phyloP scores from a whole-genome alignment of 257 asterid genomes.

The Forsythia suspensa region DNA sequence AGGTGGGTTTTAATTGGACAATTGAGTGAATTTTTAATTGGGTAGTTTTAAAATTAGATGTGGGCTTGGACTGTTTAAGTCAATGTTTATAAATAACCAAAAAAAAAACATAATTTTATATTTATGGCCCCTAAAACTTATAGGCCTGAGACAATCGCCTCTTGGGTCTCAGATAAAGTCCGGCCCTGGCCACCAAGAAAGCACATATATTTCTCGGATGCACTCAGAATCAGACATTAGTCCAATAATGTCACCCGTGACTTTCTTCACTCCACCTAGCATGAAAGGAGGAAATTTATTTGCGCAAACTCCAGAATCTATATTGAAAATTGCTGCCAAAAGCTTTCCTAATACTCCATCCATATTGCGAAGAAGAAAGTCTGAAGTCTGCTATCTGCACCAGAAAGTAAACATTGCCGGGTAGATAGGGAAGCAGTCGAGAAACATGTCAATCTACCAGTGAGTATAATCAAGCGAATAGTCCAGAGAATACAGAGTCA shows the following conservation, averaged over 20 bases:
- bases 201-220: slow-evolving; percentile 28
- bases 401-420: slow-evolving; percentile 31
- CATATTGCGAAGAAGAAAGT: slow-evolving; percentile 75
- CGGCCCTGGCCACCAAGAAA: too few relatives aligned
- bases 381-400: slow-evolving; percentile 27
- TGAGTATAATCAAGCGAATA: slow-evolving; percentile 27
- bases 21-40: too few relatives aligned
- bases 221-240: slow-evolving; percentile 46
- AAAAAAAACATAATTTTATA: too few relatives aligned
- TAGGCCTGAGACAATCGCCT: too few relatives aligned
- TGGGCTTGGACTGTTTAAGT: too few relatives aligned
- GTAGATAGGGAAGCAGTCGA: slow-evolving; percentile 7
- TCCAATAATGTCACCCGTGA: slow-evolving; percentile 40
- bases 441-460: slow-evolving; percentile 32
- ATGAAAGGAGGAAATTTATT: slow-evolving; percentile 38
- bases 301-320: slow-evolving; percentile 77
- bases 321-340: slow-evolving; percentile 77
- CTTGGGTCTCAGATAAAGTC: too few relatives aligned
- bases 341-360: slow-evolving; percentile 91
- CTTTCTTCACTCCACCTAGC: slow-evolving; percentile 69
- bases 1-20: too few relatives aligned
- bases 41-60: too few relatives aligned
- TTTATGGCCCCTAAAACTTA: too few relatives aligned
- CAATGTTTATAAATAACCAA: too few relatives aligned
- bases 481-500: slow-evolving; percentile 36